Conservation (phyloP, 345 rosid species). For the Hypericum perforatum region DNA sequence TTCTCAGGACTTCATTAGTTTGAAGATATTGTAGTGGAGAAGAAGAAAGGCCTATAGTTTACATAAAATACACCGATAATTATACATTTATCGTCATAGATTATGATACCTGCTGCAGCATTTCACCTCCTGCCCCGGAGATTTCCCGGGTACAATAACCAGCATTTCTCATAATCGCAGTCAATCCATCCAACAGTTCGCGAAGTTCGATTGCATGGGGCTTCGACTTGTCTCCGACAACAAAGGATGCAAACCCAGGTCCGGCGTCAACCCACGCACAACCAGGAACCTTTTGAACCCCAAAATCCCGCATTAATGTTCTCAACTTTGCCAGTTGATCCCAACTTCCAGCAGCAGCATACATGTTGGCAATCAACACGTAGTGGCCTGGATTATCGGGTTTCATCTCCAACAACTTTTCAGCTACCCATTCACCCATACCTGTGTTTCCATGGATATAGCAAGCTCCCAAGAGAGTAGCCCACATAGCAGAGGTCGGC, state of each 20-base stretch:
- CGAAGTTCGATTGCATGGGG: slow-evolving; percentile 31
- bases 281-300: slow-evolving; percentile 65
- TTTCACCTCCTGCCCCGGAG: slow-evolving; percentile 5
- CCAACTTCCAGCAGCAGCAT: slow-evolving; percentile 65
- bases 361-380: slow-evolving; percentile 63
- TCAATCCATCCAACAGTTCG: slow-evolving; percentile 45
- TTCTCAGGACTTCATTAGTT: too few species aligned
- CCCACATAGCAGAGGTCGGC: slow-evolving; percentile 59
- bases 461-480: slow-evolving; percentile 62
- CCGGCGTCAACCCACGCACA: slow-evolving; percentile 61
- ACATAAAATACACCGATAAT: too few species aligned
- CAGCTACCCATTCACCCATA: slow-evolving; percentile 81
- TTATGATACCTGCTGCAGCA: slow-evolving; percentile 3
- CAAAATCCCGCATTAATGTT: slow-evolving; percentile 54
- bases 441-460: slow-evolving; percentile 42
- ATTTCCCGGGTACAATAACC: slow-evolving; percentile 6
- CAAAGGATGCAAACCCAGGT: slow-evolving; percentile 40
- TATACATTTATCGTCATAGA: too few species aligned
- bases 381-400: slow-evolving; percentile 63
- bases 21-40: too few species aligned
- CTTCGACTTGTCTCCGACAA: slow-evolving; percentile 50
- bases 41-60: too few species aligned
- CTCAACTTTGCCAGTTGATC: slow-evolving; percentile 53
- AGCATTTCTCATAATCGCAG: slow-evolving; percentile 48
- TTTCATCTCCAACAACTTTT: slow-evolving; percentile 43